A percentile compares a stretch with the other conserved stretches of the same genome.
phyloP scores from a whole-genome alignment of 1,284 basidiomycete genomes.

The Leccinum pallidistipes region DNA sequence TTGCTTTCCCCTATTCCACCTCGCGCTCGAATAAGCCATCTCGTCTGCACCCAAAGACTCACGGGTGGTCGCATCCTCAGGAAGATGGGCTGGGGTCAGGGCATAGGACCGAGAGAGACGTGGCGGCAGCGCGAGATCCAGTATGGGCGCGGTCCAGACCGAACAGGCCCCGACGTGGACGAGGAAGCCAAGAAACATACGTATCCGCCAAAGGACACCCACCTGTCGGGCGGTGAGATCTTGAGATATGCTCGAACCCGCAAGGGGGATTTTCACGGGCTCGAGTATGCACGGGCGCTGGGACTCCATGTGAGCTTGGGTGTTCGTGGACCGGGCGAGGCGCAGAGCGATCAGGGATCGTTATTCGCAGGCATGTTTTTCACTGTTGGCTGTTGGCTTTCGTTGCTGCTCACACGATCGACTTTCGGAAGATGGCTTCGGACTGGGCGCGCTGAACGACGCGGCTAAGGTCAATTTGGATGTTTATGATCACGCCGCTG shows the following conservation, averaged over 20 bases:
- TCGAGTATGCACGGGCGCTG: conserved; percentile 74
- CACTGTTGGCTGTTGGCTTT: neutral
- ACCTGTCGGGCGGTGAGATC: too few relatives aligned
- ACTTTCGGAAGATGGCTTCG: conserved; percentile 65
- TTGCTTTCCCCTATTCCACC: conserved; percentile 28
- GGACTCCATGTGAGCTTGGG: conserved; percentile 63
- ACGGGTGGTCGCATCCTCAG: conserved; percentile 60
- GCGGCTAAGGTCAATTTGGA: conserved; percentile 90
- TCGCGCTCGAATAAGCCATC: conserved; percentile 59
- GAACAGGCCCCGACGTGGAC: conserved; percentile 53
- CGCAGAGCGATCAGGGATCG: conserved; percentile 43
- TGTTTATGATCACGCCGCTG: conserved; percentile 61
- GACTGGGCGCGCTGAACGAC: conserved; percentile 80
- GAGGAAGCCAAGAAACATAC: conserved; percentile 74
- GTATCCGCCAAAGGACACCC: conserved; percentile 54
- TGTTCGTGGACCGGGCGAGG: conserved; percentile 7
- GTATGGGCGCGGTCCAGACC: conserved; percentile 50
- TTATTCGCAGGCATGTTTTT: conserved; percentile 50
- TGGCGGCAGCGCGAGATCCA: conserved; percentile 76
- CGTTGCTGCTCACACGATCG: conserved; percentile 2
- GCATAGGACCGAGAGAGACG: conserved; percentile 82
- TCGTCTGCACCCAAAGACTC: conserved; percentile 67
- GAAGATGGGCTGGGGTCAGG: conserved; percentile 98
- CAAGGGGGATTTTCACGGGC: conserved; percentile 59
- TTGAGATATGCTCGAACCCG: too few relatives aligned